A percentile compares a stretch with the other conserved stretches of the same genome.
These are phyloP conservation scores for Saturnispora hagleri DNA, from an alignment of 805 yeast species.

Conservation along the genomic window DNA sequence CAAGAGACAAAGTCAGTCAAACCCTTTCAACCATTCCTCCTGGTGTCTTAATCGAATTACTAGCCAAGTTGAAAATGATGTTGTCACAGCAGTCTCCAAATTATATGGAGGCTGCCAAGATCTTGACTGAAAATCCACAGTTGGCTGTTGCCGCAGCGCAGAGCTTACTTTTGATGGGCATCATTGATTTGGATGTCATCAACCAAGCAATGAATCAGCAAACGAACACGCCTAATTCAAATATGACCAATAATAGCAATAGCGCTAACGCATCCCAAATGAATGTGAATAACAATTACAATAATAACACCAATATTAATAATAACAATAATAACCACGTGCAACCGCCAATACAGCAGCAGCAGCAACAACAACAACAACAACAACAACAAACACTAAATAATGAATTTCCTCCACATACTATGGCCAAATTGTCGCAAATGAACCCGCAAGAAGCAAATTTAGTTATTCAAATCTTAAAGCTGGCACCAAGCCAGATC, in stretches of 20 bases:
- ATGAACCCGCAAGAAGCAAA: constrained; percentile 52
- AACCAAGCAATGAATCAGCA: constrained; percentile 37
- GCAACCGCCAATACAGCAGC: constrained; percentile 7
- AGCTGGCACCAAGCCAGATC: constrained; percentile 42
- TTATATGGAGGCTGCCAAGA: constrained; percentile 41
- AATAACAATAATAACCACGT: constrained; percentile 1
- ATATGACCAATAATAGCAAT: neutral
- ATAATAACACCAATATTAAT: neutral
- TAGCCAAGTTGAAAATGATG: constrained; percentile 55
- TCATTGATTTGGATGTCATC: constrained; percentile 62
- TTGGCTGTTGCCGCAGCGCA: constrained; percentile 64
- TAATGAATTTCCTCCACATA: constrained; percentile 32
- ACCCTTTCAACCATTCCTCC: constrained; percentile 62
- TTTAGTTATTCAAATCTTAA: constrained; percentile 44
- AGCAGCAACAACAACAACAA: constrained; percentile 5
- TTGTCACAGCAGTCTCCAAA: constrained; percentile 43
- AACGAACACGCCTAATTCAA: constrained; percentile 1
- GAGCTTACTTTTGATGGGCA: constrained; percentile 67
- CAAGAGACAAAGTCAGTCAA: constrained; percentile 44
- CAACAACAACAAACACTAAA: constrained; percentile 5
- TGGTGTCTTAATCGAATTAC: constrained; percentile 55
- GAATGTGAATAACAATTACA: constrained; percentile 6
- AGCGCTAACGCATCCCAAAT: neutral
- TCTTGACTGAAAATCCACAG: constrained; percentile 44
- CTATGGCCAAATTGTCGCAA: constrained; percentile 40